phyloP scores from a whole-genome alignment of 768 basidiomycete genomes.

The Lactarius akahatsu region DNA sequence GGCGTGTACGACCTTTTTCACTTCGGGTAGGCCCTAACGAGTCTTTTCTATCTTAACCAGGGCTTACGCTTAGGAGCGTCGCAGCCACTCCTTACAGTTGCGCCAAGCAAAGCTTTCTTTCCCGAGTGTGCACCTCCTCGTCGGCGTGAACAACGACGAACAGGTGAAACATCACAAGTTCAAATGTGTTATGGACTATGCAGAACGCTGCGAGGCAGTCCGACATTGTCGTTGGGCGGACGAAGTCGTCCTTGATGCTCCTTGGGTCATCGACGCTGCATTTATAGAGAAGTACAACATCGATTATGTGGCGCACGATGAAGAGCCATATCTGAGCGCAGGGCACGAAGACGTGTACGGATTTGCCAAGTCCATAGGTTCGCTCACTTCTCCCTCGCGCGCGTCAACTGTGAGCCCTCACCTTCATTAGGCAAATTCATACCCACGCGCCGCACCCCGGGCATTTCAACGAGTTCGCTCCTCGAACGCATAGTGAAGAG shows the following conservation, averaged over 20 bases:
- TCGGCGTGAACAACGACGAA: slow-evolving; percentile 91
- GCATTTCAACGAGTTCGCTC: slow-evolving; percentile 90
- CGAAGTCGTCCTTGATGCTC: slow-evolving; percentile 85
- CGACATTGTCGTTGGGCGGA: slow-evolving; percentile 98
- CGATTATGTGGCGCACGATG: slow-evolving; percentile 97
- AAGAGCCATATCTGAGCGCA: slow-evolving; percentile 78
- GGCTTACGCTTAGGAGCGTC: slow-evolving; percentile 16
- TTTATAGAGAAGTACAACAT: slow-evolving; percentile 86
- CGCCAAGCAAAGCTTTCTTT: slow-evolving; percentile 96
- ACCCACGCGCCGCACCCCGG: slow-evolving; percentile 92
- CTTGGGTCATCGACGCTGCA: slow-evolving; percentile 82
- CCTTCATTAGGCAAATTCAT: slow-evolving; percentile 76
- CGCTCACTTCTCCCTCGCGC: slow-evolving; percentile 30
- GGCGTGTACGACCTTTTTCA: slow-evolving; percentile 98
- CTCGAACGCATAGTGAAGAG: slow-evolving; percentile 88
- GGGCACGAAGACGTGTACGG: slow-evolving; percentile 85
- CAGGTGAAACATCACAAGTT: slow-evolving; percentile 79
- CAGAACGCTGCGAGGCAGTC: slow-evolving; percentile 88
- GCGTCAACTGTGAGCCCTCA: neutral
- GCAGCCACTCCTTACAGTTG: slow-evolving; percentile 89
- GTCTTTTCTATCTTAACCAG: slow-evolving; percentile 5
- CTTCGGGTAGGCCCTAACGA: slow-evolving; percentile 64
- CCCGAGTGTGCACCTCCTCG: slow-evolving; percentile 84
- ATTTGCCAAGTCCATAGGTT: slow-evolving; percentile 78
- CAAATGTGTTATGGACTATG: slow-evolving; percentile 81